Conservation (phyloP, 2,329 filamentous ascomycete genomes). For the Thelonectria olida region DNA sequence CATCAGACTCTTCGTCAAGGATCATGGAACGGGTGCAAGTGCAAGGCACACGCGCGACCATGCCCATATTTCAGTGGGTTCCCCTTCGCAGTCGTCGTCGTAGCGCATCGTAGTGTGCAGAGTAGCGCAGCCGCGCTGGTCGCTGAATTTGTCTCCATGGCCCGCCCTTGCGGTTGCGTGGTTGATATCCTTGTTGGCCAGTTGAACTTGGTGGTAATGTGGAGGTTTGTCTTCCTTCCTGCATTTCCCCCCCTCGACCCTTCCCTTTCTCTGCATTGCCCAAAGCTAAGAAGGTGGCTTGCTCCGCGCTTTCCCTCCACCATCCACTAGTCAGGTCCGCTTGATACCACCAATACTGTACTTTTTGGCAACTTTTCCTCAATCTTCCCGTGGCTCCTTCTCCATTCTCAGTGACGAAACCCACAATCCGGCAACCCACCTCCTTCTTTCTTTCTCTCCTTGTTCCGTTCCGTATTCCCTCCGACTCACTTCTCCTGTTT, state of each 20-base stretch:
- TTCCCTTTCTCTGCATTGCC: neutral
- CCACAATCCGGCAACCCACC: conserved; percentile 19
- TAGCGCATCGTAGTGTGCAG: conserved; percentile 17
- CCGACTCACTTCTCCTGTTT: conserved; percentile 4
- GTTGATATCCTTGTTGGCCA: conserved; percentile 5
- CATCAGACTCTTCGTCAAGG: neutral
- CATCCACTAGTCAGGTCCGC: conserved; percentile 5
- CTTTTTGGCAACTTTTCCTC: neutral
- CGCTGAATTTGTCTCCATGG: conserved; percentile 20
- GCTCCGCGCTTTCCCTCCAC: neutral
- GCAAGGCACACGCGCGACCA: conserved; percentile 5
- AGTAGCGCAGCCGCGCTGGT: conserved; percentile 19
- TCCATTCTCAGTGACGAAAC: conserved; percentile 10
- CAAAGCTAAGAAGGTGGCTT: neutral
- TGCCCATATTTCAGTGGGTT: neutral
- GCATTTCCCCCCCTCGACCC: neutral
- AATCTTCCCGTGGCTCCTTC: conserved; percentile 9
- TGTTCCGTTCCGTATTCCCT: neutral
- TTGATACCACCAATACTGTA: conserved; percentile 5
- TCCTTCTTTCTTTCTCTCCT: conserved; percentile 12
- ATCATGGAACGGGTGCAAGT: conserved; percentile 11
- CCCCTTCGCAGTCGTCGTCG: conserved; percentile 3
- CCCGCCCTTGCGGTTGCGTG: conserved; percentile 6
- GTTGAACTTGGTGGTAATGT: too few relatives aligned
- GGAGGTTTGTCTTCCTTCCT: neutral